These are phyloP conservation scores for Globisporangium iwayamae DNA, from an alignment of 352 stramenopile genomes.

Conservation along the genomic window DNA sequence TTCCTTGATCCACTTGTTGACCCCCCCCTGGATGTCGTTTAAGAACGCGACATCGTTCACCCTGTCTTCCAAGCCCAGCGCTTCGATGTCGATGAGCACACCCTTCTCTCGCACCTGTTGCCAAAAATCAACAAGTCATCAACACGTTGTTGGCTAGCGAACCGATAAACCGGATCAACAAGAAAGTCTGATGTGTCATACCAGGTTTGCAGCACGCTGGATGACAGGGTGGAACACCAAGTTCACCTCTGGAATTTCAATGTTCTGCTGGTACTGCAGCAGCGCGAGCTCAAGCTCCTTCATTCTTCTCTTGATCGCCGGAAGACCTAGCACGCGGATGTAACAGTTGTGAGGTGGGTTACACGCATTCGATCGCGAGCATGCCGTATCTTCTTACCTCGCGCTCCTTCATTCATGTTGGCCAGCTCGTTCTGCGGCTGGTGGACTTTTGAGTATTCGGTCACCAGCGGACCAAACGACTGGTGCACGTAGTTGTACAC, in stretches of 20 bases:
- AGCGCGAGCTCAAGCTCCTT: conserved; percentile 93
- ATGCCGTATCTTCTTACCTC: conserved; percentile 21
- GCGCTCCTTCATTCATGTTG: conserved; percentile 60
- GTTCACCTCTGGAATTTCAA: conserved; percentile 93
- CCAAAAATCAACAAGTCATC: background rate
- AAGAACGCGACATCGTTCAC: conserved; percentile 82
- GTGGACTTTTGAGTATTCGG: conserved; percentile 84
- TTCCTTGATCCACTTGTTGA: conserved; percentile 95
- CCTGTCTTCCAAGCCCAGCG: conserved; percentile 76
- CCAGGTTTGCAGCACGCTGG: conserved; percentile 66
- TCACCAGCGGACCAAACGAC: conserved; percentile 82
- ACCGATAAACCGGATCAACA: no score
- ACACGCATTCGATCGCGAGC: background rate
- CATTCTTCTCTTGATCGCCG: conserved; percentile 87
- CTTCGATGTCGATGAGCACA: conserved; percentile 75
- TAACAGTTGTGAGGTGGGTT: background rate
- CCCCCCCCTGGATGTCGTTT: conserved; percentile 83
- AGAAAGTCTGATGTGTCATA: conserved; percentile 1
- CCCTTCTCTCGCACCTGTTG: conserved; percentile 65
- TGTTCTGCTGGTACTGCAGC: conserved; percentile 92
- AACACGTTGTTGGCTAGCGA: no score
- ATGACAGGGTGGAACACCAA: conserved; percentile 88
- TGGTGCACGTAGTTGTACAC: conserved; percentile 90
- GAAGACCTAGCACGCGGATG: conserved; percentile 44
- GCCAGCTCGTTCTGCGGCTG: conserved; percentile 63